phyloP scores from a whole-genome alignment of 495 filamentous ascomycete genomes.

The Aspergillus heteromorphus region DNA sequence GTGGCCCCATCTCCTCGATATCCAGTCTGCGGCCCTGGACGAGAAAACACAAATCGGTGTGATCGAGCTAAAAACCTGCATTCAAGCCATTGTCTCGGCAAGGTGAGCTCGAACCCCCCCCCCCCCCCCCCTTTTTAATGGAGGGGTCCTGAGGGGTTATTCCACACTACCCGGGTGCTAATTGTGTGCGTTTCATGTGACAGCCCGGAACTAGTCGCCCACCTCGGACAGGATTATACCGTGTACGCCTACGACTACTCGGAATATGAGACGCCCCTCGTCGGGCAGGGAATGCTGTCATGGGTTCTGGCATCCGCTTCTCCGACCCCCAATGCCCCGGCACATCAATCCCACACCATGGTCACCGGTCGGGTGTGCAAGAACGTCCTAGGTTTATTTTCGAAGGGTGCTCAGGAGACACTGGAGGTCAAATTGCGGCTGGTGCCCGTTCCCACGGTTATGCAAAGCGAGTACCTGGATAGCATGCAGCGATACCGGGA shows the following conservation, averaged over 20 bases:
- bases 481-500: conserved; percentile 58
- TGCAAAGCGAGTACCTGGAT: conserved; percentile 64
- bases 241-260: conserved; percentile 97
- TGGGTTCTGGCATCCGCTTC: conserved; percentile 65
- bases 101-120: too few species aligned
- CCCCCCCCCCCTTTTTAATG: conserved; percentile 6
- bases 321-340: conserved; percentile 49
- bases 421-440: conserved; percentile 91
- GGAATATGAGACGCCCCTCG: conserved; percentile 84
- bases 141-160: background rate
- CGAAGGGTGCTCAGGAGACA: conserved; percentile 78
- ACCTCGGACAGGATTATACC: conserved; percentile 84
- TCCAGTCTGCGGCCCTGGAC: conserved; percentile 76
- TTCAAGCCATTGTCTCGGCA: conserved; percentile 76
- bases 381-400: conserved; percentile 77
- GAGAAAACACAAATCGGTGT: conserved; percentile 75
- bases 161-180: conserved; percentile 5
- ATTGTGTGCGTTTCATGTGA: conserved; percentile 6
- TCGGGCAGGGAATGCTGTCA: conserved; percentile 94
- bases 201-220: conserved; percentile 83
- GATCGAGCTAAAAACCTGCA: conserved; percentile 83
- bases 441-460: conserved; percentile 69
- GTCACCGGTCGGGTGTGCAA: conserved; percentile 88
- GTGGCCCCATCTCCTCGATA: conserved; percentile 72
- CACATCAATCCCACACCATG: conserved; percentile 61